These are phyloP conservation scores for Hymenoscyphus salicellus DNA, from an alignment of 2,329 filamentous ascomycete genomes.

Conservation along the genomic window DNA sequence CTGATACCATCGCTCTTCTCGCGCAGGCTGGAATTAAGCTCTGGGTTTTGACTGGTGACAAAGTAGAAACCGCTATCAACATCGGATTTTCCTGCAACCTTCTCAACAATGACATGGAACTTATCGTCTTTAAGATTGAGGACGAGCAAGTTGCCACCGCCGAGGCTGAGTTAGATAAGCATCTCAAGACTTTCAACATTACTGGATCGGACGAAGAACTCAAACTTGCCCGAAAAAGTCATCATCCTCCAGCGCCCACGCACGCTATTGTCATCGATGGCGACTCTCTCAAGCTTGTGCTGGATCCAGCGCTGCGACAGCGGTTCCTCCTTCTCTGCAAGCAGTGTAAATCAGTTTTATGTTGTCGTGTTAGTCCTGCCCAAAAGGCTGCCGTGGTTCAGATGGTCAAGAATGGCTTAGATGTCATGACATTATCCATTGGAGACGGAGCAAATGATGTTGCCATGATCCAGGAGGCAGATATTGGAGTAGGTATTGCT, in stretches of 20 bases:
- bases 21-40: constrained; percentile 95
- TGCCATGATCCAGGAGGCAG: constrained; percentile 95
- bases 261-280: constrained; percentile 95
- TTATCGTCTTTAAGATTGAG: constrained; percentile 83
- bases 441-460: constrained; percentile 95
- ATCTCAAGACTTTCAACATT: constrained; percentile 70
- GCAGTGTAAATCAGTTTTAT: constrained; percentile 92
- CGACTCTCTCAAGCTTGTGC: constrained; percentile 83
- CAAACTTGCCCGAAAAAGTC: constrained; percentile 71
- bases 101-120: constrained; percentile 95
- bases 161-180: constrained; percentile 69
- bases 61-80: constrained; percentile 98
- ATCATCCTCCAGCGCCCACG: constrained; percentile 80
- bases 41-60: constrained; percentile 97
- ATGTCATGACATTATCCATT: constrained; percentile 93
- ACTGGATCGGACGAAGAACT: constrained; percentile 85
- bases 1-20: constrained; percentile 88
- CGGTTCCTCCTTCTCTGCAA: constrained; percentile 95
- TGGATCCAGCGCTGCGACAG: constrained; percentile 78
- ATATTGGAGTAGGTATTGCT: constrained; percentile 94
- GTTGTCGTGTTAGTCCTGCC: constrained; percentile 92
- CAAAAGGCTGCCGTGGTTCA: constrained; percentile 96
- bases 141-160: constrained; percentile 65
- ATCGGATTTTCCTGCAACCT: constrained; percentile 99
- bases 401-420: constrained; percentile 90